Base-by-base conservation (phyloP, 83 land plant species). In the Thuja plicata region DNA sequence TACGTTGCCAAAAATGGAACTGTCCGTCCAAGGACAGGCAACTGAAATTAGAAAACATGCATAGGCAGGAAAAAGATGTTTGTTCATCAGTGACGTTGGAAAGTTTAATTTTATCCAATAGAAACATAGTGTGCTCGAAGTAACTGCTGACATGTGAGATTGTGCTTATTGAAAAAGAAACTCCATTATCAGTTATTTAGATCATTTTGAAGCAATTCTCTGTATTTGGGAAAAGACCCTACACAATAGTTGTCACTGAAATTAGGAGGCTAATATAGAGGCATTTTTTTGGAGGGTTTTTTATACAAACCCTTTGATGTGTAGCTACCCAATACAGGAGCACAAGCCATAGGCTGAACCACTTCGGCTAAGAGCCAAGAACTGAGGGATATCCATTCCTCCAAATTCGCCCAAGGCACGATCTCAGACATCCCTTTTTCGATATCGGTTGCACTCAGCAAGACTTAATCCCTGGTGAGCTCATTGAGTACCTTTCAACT, bases 31-130 rank as follows among this genome's bases (percentile, higher is more conserved):
- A 40, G 37, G 45, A 38, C 19, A 16, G 37, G 45, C 40, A 37
- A 17, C 24, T 17, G 45, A 40, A 79, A 79, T 79, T 6, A 38
- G 21, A 79, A 43, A 37, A 37, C 45, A 79, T 19, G 35, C 15
- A 79, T 40, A 37, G 45, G 24, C 41, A 38, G 1, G 41, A 79
- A 79, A 52, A 40, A 79, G 24, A 4, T 21, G 41, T 17, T 2
- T 79, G 45, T 79, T 79, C 82, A 79, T 79, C 82, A 79, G 82
- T 79, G 19, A 79, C 27, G 19, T 40, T 79, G 16, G 41, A 79
- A 24, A 37, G n/a, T 79, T 79, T 17, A 34, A 79, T 40, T 5
- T 17, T 79, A 40, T 79, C 9, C 45, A 79, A 37, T 21, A 38
- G 17, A 32, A 37, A 79, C 10, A 19, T 15, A 40, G 45, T 79